Percentiles rank a stretch among this genome's conserved stretches.
Evolutionary conservation across 2,329 filamentous ascomycete species (phyloP).

Genomic region (Neoarthrinium moseri): DNA sequence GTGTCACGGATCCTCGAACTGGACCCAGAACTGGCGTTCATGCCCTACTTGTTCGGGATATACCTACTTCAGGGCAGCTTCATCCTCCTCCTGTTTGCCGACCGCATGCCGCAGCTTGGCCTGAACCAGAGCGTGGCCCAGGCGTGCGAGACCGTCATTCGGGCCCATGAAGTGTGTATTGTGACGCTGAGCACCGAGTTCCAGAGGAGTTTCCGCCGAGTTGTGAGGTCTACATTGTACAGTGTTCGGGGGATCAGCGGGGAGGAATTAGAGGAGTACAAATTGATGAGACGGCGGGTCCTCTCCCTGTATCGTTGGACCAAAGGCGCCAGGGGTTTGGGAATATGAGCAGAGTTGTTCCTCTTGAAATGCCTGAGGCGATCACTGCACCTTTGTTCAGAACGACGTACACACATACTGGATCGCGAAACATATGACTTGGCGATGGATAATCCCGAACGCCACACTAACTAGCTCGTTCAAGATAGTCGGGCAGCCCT

Average conservation of each 20-base stretch:
- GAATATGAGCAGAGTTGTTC: not conserved
- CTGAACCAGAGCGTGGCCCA: not conserved
- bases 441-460: too few species aligned
- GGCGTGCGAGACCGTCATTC: not conserved
- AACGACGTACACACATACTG: too few species aligned
- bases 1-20: not conserved
- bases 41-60: slow-evolving; percentile 1
- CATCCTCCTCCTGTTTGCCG: not conserved
- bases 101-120: slow-evolving; percentile 1
- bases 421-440: too few species aligned
- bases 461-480: too few species aligned
- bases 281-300: not conserved
- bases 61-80: slow-evolving; percentile 1
- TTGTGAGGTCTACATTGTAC: not conserved
- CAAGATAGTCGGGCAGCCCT: too few species aligned
- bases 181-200: slow-evolving; percentile 1
- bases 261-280: not conserved
- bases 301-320: slow-evolving; percentile 1
- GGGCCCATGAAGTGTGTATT: not conserved
- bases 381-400: too few species aligned
- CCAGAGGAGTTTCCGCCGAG: not conserved
- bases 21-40: not conserved
- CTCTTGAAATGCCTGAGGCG: not conserved
- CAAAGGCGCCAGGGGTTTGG: not conserved
- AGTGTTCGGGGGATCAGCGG: not conserved